Conservation (phyloP, 1,284 basidiomycete species). For the Ustilago sp. region DNA sequence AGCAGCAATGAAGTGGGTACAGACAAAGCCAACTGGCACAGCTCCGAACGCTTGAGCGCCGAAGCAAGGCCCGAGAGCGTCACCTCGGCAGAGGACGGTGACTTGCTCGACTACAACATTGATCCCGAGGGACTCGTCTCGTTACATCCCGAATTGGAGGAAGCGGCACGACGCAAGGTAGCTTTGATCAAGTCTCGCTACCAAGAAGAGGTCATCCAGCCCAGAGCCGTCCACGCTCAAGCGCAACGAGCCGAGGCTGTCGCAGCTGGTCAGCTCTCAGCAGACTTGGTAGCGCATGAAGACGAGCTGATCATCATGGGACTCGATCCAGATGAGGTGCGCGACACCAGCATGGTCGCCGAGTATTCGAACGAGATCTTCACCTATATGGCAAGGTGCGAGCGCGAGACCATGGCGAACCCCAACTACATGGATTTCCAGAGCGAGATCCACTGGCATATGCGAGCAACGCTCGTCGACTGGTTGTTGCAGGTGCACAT, state of each 20-base stretch:
- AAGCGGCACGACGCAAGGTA: conserved; percentile 60
- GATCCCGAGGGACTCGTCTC: conserved; percentile 66
- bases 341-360: conserved; percentile 96
- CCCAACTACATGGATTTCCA: conserved; percentile 95
- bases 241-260: conserved; percentile 57
- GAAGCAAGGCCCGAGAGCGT: conserved; percentile 47
- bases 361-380: conserved; percentile 99
- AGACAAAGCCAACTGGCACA: conserved; percentile 37
- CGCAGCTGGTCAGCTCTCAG: conserved; percentile 52
- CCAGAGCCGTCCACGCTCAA: conserved; percentile 53
- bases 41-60: conserved; percentile 39
- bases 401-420: conserved; percentile 90
- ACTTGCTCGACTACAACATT: conserved; percentile 56
- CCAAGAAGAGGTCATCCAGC: conserved; percentile 56
- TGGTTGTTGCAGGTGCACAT: conserved; percentile 77
- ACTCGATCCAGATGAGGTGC: conserved; percentile 75
- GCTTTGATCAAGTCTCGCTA: conserved; percentile 59
- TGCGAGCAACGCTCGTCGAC: conserved; percentile 70
- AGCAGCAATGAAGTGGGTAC: conserved; percentile 42
- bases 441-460: conserved; percentile 88
- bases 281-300: conserved; percentile 63
- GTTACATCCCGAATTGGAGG: conserved; percentile 63
- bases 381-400: conserved; percentile 80
- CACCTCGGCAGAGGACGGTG: conserved; percentile 52
- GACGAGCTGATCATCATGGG: conserved; percentile 66